phyloP scores from a whole-genome alignment of 139 green algal species.

The Coccomyxa sp. region DNA sequence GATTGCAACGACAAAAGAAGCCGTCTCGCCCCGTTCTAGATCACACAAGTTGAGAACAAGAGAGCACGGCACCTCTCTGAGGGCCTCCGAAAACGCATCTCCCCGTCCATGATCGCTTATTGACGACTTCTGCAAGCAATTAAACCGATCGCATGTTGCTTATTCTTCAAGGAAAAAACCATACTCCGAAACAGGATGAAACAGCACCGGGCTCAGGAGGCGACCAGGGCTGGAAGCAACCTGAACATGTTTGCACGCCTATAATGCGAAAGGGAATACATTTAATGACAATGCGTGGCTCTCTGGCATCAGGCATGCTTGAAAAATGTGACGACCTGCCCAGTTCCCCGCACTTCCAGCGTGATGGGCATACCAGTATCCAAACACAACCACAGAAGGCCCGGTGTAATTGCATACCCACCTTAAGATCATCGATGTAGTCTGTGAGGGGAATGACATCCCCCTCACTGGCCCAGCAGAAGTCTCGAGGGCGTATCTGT shows the following conservation, averaged over 20 bases:
- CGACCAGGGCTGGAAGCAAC: too few relatives aligned
- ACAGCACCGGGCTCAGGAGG: too few relatives aligned
- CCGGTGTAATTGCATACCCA: neutral
- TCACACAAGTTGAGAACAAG: neutral
- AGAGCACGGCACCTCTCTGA: neutral
- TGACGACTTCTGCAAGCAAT: too few relatives aligned
- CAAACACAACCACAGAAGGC: too few relatives aligned
- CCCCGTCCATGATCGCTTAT: slow-evolving; percentile 1
- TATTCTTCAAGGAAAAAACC: too few relatives aligned
- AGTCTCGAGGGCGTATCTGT: slow-evolving; percentile 19
- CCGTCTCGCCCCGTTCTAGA: too few relatives aligned
- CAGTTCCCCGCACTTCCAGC: neutral
- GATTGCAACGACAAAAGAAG: neutral
- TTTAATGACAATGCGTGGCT: neutral
- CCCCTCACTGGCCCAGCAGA: slow-evolving; percentile 20
- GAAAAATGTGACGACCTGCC: neutral
- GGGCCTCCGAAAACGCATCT: neutral
- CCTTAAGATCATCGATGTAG: slow-evolving; percentile 15
- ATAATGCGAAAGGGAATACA: too few relatives aligned
- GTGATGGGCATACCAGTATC: too few relatives aligned
- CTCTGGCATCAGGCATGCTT: neutral
- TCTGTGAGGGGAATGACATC: slow-evolving; percentile 19
- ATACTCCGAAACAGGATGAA: too few relatives aligned
- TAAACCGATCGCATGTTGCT: too few relatives aligned
- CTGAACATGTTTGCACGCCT: too few relatives aligned